Evolutionary conservation across 306 rosid genomes (phyloP), one percentile per base, ranked within the genome.

Genomic region (Medicago truncatula): DNA sequence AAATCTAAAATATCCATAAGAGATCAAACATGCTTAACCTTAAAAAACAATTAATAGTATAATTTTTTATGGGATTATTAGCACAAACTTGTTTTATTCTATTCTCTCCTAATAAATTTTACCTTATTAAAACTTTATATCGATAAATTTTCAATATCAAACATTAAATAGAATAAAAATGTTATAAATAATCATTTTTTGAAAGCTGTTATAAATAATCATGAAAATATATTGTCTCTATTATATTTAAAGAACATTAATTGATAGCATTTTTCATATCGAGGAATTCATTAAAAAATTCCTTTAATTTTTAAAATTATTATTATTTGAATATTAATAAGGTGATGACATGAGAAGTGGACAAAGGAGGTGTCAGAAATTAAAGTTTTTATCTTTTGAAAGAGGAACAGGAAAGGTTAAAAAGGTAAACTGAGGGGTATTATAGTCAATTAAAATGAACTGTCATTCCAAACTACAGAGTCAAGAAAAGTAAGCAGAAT

Each of bases 401-500:
- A 60, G 53, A 58, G 79, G 17, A 70, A 59, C 20, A 62, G 66
- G 15, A 52, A 72, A 71, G 17, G 20, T 68, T 17, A 74, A 73
- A 74, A 75, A 56, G 69, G 23, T 44, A 65, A 61, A 73, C 49
- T 4, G 9, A 4, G 92, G 96, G 96, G 87, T 44, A 86, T 62
- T 83, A 6, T 44, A 64, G 96, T 82, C 85, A 79, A 36, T 59
- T 58, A 4, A n/a, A 64, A 85, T 76, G 91, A 90, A 78, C 85
- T 82, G 92, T 86, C 94, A 88, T 81, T 92, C 94, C 84, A 84
- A 61, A 68, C 82, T 80, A 76, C 89, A 73, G 77, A 69, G 85
- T 81, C 77, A 80, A 78, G 84, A 88, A 78, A 82, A 61, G 61
- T 8, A 56, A n/a, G 15, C 80, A 82, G 86, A 87, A 88, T 83